Conservation (phyloP, 306 rosid species). For the Carpinus fangiana region DNA sequence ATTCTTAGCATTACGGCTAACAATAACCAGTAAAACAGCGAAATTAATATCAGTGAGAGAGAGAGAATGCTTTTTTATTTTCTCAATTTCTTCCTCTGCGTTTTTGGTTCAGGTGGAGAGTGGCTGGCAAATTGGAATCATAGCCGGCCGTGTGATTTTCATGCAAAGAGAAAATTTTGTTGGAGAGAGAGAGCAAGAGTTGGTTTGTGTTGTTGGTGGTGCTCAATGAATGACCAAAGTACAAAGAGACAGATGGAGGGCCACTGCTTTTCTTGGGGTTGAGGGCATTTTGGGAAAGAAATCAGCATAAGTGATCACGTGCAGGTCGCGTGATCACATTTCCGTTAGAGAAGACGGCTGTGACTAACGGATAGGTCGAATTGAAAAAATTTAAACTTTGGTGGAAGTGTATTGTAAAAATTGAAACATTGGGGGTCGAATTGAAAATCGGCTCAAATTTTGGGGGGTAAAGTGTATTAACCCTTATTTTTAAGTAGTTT, state of each 20-base stretch:
- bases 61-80: background rate
- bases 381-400: no score
- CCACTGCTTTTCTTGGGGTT: background rate
- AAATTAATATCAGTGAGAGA: background rate
- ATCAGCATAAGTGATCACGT: no score
- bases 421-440: no score
- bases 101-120: background rate
- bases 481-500: background rate
- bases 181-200: background rate
- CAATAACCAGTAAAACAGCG: background rate
- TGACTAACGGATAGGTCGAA: no score
- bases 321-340: no score
- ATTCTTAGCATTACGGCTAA: background rate
- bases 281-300: no score
- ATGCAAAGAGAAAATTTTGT: constrained; percentile 20
- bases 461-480: no score
- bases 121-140: constrained; percentile 5
- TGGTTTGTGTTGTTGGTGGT: background rate
- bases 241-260: background rate
- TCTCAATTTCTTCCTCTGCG: no score
- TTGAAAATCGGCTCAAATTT: no score
- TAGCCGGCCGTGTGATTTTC: constrained; percentile 20
- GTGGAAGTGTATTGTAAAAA: no score
- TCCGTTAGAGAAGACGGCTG: no score
- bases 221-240: constrained; percentile 16